phyloP scores from a whole-genome alignment of 2,329 filamentous ascomycete genomes.

The Myriosclerotinia curreyana region DNA sequence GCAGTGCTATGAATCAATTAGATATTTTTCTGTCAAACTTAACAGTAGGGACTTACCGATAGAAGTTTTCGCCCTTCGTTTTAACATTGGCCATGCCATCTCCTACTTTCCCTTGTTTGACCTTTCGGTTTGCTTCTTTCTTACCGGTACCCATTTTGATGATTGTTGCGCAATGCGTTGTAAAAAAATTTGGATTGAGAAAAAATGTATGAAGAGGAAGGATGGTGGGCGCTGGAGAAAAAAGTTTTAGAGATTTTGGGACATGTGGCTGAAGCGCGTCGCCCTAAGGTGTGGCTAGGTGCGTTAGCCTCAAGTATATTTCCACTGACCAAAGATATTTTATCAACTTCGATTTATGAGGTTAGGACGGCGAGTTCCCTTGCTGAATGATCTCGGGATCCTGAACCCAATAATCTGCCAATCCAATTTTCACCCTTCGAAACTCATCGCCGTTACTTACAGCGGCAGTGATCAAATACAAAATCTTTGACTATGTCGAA shows the following conservation, averaged over 20 bases:
- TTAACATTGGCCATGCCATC: conserved; percentile 92
- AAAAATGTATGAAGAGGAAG: conserved; percentile 28
- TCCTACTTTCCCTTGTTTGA: conserved; percentile 77
- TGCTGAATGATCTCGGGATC: neutral
- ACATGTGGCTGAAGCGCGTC: conserved; percentile 28
- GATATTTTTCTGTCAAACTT: neutral
- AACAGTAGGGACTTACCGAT: conserved; percentile 56
- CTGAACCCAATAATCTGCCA: neutral
- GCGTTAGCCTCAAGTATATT: conserved; percentile 18
- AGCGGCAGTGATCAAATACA: neutral
- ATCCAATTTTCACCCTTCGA: neutral
- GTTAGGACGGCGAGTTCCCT: conserved; percentile 3
- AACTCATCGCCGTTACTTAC: neutral
- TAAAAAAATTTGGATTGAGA: conserved; percentile 21
- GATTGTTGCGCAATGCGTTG: conserved; percentile 27
- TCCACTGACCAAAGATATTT: conserved; percentile 29
- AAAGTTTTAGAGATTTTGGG: conserved; percentile 28
- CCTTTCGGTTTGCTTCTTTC: conserved; percentile 81
- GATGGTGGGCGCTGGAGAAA: conserved; percentile 25
- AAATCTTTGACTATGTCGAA: conserved; percentile 37
- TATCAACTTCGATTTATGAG: conserved; percentile 12
- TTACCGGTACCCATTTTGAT: conserved; percentile 79
- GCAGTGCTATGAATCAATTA: conserved; percentile 49
- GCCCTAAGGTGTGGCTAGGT: conserved; percentile 27
- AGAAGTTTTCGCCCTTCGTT: conserved; percentile 97